phyloP scores from a whole-genome alignment of 176 grass and related monocot genomes.

The Zea luxurians region DNA sequence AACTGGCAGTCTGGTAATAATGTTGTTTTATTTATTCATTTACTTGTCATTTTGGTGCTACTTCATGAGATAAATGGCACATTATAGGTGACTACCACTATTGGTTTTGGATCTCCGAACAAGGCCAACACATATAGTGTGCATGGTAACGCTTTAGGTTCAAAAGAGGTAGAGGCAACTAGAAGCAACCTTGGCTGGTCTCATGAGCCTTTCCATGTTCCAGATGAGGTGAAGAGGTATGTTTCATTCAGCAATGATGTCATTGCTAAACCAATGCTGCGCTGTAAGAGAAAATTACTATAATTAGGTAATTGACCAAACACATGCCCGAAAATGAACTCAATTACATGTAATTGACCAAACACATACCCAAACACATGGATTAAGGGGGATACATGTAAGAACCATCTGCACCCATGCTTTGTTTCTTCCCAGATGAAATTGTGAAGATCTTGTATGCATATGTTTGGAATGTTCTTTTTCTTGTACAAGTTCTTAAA shows the following conservation, averaged over 20 bases:
- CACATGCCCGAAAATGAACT: no score
- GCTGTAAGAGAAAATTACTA: not conserved
- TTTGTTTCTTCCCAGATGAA: not conserved
- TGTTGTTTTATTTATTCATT: slow-evolving; percentile 14
- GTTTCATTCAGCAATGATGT: not conserved
- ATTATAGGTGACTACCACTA: slow-evolving; percentile 83
- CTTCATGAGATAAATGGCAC: not conserved
- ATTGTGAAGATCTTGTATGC: not conserved
- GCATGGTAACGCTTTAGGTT: slow-evolving; percentile 83
- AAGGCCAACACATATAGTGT: slow-evolving; percentile 75
- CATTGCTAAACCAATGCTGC: not conserved
- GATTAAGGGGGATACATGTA: no score
- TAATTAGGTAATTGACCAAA: not conserved
- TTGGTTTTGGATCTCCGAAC: slow-evolving; percentile 31
- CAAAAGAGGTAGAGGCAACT: slow-evolving; percentile 90
- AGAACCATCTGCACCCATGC: not conserved
- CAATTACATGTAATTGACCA: no score
- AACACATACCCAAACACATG: no score
- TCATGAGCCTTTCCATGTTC: slow-evolving; percentile 80
- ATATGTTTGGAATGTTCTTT: not conserved
- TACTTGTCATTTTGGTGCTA: not conserved
- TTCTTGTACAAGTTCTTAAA: not conserved
- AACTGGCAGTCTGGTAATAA: not conserved
- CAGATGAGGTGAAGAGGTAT: slow-evolving; percentile 89
- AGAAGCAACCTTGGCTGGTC: slow-evolving; percentile 77